These are phyloP conservation scores for Ceratocystis alfenasii DNA, from an alignment of 2,329 filamentous ascomycete genomes.

Conservation along the genomic window DNA sequence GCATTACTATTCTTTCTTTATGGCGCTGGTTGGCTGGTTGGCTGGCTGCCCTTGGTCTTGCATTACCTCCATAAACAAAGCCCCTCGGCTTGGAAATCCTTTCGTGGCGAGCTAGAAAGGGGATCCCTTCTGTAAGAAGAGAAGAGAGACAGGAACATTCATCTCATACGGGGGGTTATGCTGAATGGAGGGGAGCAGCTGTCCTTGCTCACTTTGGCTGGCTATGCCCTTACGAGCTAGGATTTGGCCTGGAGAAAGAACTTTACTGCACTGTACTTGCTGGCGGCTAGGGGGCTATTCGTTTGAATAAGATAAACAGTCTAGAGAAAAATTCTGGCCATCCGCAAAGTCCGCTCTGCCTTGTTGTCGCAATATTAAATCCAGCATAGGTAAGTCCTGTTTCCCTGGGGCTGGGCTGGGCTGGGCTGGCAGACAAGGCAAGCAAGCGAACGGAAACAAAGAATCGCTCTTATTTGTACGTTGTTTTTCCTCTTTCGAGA, in stretches of 20 bases:
- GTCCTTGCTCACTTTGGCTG: no score
- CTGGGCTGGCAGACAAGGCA: neutral
- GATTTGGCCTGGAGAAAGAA: no score
- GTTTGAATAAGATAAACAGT: no score
- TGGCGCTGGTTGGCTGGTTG: neutral
- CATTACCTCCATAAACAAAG: neutral
- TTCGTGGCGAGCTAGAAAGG: neutral
- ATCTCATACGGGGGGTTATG: no score
- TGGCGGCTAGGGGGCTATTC: no score
- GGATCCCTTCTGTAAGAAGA: no score
- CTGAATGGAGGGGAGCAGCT: no score
- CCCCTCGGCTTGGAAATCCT: neutral
- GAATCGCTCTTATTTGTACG: neutral
- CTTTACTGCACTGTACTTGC: no score
- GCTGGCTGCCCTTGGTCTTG: neutral
- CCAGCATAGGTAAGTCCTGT: neutral
- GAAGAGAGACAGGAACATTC: no score
- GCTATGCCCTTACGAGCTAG: no score
- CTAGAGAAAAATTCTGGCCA: neutral
- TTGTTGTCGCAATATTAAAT: neutral
- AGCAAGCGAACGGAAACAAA: neutral
- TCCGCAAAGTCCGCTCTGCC: constrained; percentile 1
- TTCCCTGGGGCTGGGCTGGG: neutral
- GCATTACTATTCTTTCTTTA: no score
- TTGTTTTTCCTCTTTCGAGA: neutral